Base-by-base conservation (phyloP, 164 flowering plant species). In the Liriodendron chinense region DNA sequence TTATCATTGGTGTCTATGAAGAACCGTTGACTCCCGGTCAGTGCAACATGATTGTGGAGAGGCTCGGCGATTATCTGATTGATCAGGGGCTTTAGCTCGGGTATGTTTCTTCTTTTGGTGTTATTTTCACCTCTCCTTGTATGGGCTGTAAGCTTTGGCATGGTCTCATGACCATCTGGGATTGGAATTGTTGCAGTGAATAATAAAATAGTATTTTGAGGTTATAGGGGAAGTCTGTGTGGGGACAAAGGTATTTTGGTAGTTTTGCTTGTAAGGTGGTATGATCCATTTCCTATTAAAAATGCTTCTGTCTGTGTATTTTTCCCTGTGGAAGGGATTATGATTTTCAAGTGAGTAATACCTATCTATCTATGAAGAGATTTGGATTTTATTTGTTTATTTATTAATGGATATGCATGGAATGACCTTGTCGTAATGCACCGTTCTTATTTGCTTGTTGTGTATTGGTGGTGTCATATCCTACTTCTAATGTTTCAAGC, bases 31-130 rank as follows among this genome's bases (percentile, higher is more conserved):
- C 74, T 20, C 66, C 74, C 9, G 74, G 74, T 6, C 74, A 72
- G 49, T 72, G 74, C 48, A 72, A 72, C 74, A 72, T 72, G 74
- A 24, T 72, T 18, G 66, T 72, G 7, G 74, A 72, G 49, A 72
- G 74, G 74, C 74, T 72, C 57, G 74, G 74, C 6, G 74, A 72
- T 72, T 72, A 72, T 49, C 74, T 72, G 13, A 26, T 53, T 59
- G 74, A 72, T 28, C 74, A 72, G 65, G 65, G 74, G 47, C 24
- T 72, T 1, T 72, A 72, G 75, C 49, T 72, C 23, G 28, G 28
- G 22, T 64, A 20, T 5, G 16, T 65, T 23, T 67, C 16, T 67
- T 28, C n/a, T 14, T 26, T 25, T 67, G 70, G 67, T 24, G 67
- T 64, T 3, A 9, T 23, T 24, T 7, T 64, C 23, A 9, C 8